Evolutionary conservation across 257 asterid genomes (phyloP), one percentile per base, ranked within the genome.

Genomic region (Prunella vulgaris): DNA sequence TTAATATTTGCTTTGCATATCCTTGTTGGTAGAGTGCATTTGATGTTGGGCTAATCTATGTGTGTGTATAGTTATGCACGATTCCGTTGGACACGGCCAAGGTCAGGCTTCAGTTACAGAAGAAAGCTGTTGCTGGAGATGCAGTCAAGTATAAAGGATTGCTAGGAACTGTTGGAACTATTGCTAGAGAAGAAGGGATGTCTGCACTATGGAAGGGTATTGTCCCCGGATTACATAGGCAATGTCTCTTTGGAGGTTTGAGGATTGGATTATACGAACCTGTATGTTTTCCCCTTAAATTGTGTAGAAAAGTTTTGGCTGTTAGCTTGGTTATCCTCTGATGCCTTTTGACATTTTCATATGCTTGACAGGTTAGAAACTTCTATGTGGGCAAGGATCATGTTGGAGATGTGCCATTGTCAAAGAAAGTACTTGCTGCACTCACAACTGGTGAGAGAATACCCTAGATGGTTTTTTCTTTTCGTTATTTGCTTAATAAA

Each of bases 211-310:
- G 99, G 99, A 94, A 94, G 74, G 99, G 99, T 53, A 85, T 94
- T 60, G 97, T 94, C 7, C 99, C 99, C 0, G 99, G 99, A 37
- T 79, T 94, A 49, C 99, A 94, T 72, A 95, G 99, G 10, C 99
- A 94, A 66, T 94, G 97, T 62, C 80, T 94, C 54, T 91, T 76
- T 38, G 99, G 99, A 71, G 97, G 99, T 77, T 79, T 94, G 54
- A 83, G 99, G 77, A 94, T 94, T 49, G 99, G 99, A 25, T 66
- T 94, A 78, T 94, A 94, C 60, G 99, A 94, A 48, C 99, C 99
- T 46, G 99, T 94, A 84, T 37, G 93, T 75, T 24, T 32, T 57
- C 61, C 22, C 69, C 51, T 71, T 4, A 49, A n/a, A 27, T 35
- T 61, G 48, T 30, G 12, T 53, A 17, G 20, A 42, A 46, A 57